phyloP scores from a whole-genome alignment of 78 protist species.

The Dictyostelium discoideum region dicty_2.7 NC_007089.4:3304001-3304500 shows the following conservation, averaged over 20 bases:
- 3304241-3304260: slow-evolving; percentile 67
- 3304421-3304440: slow-evolving; percentile 89
- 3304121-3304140: slow-evolving; percentile 84
- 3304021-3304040: slow-evolving; percentile 67
- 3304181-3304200: slow-evolving; percentile 86
- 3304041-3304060: slow-evolving; percentile 71
- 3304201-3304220: slow-evolving; percentile 92
- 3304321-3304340: slow-evolving; percentile 87
- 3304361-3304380: slow-evolving; percentile 70
- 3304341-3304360: slow-evolving; percentile 87
- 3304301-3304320: slow-evolving; percentile 87
- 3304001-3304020: not conserved
- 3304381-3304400: slow-evolving; percentile 35
- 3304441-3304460: slow-evolving; percentile 80
- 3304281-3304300: slow-evolving; percentile 90
- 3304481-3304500: slow-evolving; percentile 90
- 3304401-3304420: slow-evolving; percentile 96
- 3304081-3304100: slow-evolving; percentile 95
- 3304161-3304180: slow-evolving; percentile 89
- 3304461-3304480: slow-evolving; percentile 74
- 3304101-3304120: slow-evolving; percentile 94
- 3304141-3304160: slow-evolving; percentile 80
- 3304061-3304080: slow-evolving; percentile 72
- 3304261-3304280: slow-evolving; percentile 86
- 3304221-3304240: slow-evolving; percentile 74